These are phyloP conservation scores for Zygosaccharomyces pseudorouxii DNA, from an alignment of 805 yeast genomes.

Conservation along the genomic window DNA sequence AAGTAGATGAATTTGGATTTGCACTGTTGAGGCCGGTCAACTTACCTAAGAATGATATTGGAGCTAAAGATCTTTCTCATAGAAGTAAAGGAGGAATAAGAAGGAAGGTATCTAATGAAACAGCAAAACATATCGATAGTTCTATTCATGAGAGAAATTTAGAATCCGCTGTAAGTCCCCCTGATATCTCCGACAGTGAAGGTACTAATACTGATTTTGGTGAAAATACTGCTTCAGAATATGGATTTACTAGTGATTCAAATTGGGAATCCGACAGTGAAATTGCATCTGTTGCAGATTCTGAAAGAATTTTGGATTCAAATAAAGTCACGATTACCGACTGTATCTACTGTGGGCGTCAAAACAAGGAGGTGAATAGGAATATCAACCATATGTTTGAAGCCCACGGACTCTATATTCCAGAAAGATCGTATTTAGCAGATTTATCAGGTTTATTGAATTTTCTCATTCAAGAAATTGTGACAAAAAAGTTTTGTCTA, in stretches of 20 bases:
- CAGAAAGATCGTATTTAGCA: constrained; percentile 66
- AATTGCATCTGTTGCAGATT: constrained; percentile 21
- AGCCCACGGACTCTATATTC: constrained; percentile 80
- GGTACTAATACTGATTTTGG: constrained; percentile 37
- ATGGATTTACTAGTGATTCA: constrained; percentile 41
- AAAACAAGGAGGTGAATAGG: constrained; percentile 49
- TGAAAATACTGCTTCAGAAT: constrained; percentile 49
- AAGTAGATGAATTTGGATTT: constrained; percentile 41
- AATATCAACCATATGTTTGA: constrained; percentile 74
- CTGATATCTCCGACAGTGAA: constrained; percentile 47
- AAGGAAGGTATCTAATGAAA: neutral
- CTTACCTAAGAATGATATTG: neutral
- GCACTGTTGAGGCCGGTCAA: constrained; percentile 31
- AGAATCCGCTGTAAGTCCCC: constrained; percentile 20
- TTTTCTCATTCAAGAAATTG: constrained; percentile 74
- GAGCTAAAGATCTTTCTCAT: neutral
- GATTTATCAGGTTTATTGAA: constrained; percentile 69
- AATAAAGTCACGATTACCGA: constrained; percentile 40
- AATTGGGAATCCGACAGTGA: constrained; percentile 34
- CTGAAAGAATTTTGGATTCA: constrained; percentile 27
- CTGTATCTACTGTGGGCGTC: constrained; percentile 56
- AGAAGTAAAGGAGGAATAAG: neutral
- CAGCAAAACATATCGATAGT: neutral
- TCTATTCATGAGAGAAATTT: neutral
- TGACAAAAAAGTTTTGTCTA: constrained; percentile 78